Conservation (phyloP, 441 rosid genomes). For the Isatis lusitanica region DNA sequence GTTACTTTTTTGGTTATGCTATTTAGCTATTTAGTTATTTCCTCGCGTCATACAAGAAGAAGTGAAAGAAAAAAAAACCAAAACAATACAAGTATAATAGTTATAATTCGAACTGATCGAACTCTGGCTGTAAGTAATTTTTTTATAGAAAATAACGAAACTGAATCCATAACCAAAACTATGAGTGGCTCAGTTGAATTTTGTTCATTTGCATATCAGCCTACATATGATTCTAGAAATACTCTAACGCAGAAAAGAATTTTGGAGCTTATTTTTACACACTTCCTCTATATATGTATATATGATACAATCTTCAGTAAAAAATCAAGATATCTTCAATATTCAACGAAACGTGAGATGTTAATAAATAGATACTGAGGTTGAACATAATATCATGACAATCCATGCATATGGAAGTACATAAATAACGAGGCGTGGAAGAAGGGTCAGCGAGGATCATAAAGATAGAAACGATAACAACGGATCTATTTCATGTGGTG, state of each 20-base stretch:
- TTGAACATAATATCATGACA: constrained; percentile 14
- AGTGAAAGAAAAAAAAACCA: background rate
- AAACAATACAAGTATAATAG: no score
- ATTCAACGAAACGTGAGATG: constrained; percentile 6
- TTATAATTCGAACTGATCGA: no score
- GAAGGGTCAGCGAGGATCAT: constrained; percentile 30
- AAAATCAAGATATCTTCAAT: constrained; percentile 2
- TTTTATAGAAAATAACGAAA: no score
- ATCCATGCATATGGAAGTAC: constrained; percentile 30
- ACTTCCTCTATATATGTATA: background rate
- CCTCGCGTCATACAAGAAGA: background rate
- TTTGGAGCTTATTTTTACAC: background rate
- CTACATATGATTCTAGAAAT: background rate
- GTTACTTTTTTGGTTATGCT: background rate
- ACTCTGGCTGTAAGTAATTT: no score
- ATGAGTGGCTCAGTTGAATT: background rate
- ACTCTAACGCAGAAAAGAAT: background rate
- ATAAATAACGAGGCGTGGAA: constrained; percentile 28
- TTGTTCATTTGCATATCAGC: background rate
- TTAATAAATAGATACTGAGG: constrained; percentile 6
- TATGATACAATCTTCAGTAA: no score
- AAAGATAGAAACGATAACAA: constrained; percentile 35
- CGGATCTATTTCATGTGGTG: constrained; percentile 38
- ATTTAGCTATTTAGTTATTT: constrained; percentile 7
- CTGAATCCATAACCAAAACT: background rate